Base-by-base conservation (phyloP, 192 early-diverging fungal species). In the Podila epicladia region DNA sequence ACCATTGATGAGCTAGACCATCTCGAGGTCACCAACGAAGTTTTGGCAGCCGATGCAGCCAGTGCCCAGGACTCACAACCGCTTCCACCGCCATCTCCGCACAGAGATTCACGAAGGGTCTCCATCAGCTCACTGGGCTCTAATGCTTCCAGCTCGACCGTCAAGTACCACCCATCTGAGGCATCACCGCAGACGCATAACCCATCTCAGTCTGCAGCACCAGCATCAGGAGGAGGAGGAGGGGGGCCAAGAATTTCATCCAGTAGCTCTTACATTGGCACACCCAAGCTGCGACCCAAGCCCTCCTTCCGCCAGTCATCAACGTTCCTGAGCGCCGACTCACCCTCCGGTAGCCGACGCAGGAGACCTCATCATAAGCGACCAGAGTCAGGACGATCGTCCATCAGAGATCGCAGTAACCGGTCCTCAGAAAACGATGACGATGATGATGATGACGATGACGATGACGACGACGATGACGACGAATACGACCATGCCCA, bases 271-370 rank as follows among this genome's bases (percentile, higher is more conserved):
- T 63, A n/a, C 6, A 2, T n/a, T n/a, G 48, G 35, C 24, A 65
- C 64, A 4, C 38, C 70, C 12, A 6, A 32, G 9, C 68, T 60
- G 32, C 59, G 67, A 22, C 66, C 77, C n/a, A 80, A 65, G 55
- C 50, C 53, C 9, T 67, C 71, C 24, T 69, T 28, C 26, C 65
- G 77, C 6, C 71, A 73, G 41, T 80, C 77, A 13, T 60, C 61
- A 28, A 35, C 62, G 9, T 20, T 69, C 8, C 67, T 73, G 13
- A 71, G 65, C 58, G 4, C 67, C 0, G 67, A 69, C 37, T 19
- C 67, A 20, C 24, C 65, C n/a, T 69, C 77, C 28, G 69, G 77
- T 1, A 80, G 77, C 65, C 71, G 77, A 26, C 77, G 71, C 37
- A 51, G 77, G 50, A 24, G 70, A 35, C 59, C 76, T 9, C 51